A percentile compares a stretch with the other conserved stretches of the same genome.
Evolutionary conservation across 768 basidiomycete genomes (phyloP).

Genomic region (Tricholoma furcatifolium): DNA sequence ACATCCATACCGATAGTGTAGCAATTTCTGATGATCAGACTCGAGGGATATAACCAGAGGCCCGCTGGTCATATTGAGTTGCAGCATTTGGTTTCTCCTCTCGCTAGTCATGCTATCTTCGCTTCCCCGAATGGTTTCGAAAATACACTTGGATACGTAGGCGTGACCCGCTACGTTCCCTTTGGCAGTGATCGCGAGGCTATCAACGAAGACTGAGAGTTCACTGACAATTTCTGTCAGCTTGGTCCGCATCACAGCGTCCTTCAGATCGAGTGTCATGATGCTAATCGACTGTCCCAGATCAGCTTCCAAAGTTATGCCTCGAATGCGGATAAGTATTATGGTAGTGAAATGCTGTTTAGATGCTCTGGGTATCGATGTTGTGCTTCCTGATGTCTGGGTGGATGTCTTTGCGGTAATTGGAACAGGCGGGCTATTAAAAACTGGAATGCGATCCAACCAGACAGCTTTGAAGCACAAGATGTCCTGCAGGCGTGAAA

Average conservation of each 20-base stretch:
- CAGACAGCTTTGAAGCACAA: conserved; percentile 95
- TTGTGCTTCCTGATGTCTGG: conserved; percentile 18
- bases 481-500: conserved; percentile 88
- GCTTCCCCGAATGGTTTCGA: conserved; percentile 67
- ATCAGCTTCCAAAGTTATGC: conserved; percentile 73
- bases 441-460: conserved; percentile 82
- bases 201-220: conserved; percentile 61
- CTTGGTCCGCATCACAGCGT: conserved; percentile 64
- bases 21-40: conserved; percentile 72
- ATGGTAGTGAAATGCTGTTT: conserved; percentile 55
- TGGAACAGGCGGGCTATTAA: conserved; percentile 42
- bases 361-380: conserved; percentile 16
- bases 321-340: conserved; percentile 69
- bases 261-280: conserved; percentile 61
- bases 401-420: conserved; percentile 22
- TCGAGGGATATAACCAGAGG: conserved; percentile 63
- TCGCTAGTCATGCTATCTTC: conserved; percentile 34
- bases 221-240: conserved; percentile 62
- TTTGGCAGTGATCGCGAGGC: conserved; percentile 65
- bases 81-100: conserved; percentile 57
- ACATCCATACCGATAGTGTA: conserved; percentile 65
- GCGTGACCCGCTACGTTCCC: conserved; percentile 72
- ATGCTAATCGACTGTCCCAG: conserved; percentile 84
- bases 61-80: conserved; percentile 74
- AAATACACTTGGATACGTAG: conserved; percentile 68